Base-by-base conservation (phyloP, 2,329 filamentous ascomycete species). In the Aspergillus spinulosporus region DNA sequence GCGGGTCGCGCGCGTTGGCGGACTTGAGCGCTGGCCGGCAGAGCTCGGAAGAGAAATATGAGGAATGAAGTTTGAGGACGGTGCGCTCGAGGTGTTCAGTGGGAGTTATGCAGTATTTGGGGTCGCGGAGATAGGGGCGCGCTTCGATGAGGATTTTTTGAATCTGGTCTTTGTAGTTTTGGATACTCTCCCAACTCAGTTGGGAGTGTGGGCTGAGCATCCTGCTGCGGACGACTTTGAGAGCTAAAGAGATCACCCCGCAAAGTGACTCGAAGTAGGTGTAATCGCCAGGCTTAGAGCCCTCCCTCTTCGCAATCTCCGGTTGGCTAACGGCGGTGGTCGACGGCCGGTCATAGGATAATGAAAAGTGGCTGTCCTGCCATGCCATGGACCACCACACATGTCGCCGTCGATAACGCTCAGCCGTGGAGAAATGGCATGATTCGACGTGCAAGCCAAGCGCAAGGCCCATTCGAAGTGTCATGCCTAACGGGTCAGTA, bases 281-380 rank as follows among this genome's bases (percentile, higher is more conserved):
- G 26, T 79, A 70, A 29, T 80, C 75, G 2, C 80, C 80, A 0
- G 79, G 73, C 34, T 73, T 73, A 8, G 78, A 79, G 42, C 76
- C 74, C 12, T 76, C 72, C 61, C 74, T 71, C 66, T 82, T 77
- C 28, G 80, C 74, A 7, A 82, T 81, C 45, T 79, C 76, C 1
- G 78, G 76, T 57, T 80, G 78, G 51, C 77, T 74, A n/a, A 82
- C 80, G 4, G 82, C 81, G 28, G 76, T 80, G 11, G 80, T 82
- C 2, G 82, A 82, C 1, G 78, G 79, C 37, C 84, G 74, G 63
- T 87, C 84, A 63, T 86, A 87, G 2, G 83, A 86, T 32, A 87
- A 80, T 7, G 83, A 86, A 26, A 87, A 78, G 47, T 86, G 75
- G 54, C 82, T 85, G 62, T 87, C 84, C 65, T 86, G 84, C 84